Conservation (phyloP, 1,139 yeast genomes). For the Nakaseomyces delphensis region DNA sequence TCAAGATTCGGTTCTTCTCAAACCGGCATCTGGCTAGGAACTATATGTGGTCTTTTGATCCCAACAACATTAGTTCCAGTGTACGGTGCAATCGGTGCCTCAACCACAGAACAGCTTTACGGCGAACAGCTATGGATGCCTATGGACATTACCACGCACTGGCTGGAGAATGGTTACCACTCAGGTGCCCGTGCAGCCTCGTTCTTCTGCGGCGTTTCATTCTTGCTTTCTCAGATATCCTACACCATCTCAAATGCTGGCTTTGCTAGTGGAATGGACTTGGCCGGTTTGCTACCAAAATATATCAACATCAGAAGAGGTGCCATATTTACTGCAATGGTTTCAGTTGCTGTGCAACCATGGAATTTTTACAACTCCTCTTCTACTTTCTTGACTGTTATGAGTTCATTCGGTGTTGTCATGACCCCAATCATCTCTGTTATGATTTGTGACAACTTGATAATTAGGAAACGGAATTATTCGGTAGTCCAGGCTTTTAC, state of each 20-base stretch:
- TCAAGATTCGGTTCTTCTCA: constrained; percentile 36
- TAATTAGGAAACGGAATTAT: constrained; percentile 33
- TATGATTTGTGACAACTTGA: constrained; percentile 37
- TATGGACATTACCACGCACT: constrained; percentile 28
- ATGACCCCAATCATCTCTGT: constrained; percentile 39
- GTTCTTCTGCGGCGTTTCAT: constrained; percentile 40
- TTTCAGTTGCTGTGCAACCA: constrained; percentile 41
- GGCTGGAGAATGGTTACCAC: constrained; percentile 33
- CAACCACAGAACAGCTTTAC: constrained; percentile 32
- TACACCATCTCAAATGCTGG: constrained; percentile 44
- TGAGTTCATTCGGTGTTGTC: constrained; percentile 39
- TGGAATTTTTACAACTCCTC: constrained; percentile 42
- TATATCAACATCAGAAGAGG: constrained; percentile 47
- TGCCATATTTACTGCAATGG: constrained; percentile 37
- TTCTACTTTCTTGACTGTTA: constrained; percentile 38
- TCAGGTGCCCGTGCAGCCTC: constrained; percentile 41
- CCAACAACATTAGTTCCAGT: constrained; percentile 39
- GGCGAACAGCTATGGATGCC: constrained; percentile 38
- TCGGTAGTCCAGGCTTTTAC: constrained; percentile 35
- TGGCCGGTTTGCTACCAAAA: constrained; percentile 41
- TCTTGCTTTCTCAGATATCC: constrained; percentile 40
- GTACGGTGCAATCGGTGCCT: constrained; percentile 38
- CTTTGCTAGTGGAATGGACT: constrained; percentile 46
- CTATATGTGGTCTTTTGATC: constrained; percentile 33
- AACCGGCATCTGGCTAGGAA: constrained; percentile 32